Conservation (phyloP, 352 stramenopile species). For the Blastocystis sp. region DNA sequence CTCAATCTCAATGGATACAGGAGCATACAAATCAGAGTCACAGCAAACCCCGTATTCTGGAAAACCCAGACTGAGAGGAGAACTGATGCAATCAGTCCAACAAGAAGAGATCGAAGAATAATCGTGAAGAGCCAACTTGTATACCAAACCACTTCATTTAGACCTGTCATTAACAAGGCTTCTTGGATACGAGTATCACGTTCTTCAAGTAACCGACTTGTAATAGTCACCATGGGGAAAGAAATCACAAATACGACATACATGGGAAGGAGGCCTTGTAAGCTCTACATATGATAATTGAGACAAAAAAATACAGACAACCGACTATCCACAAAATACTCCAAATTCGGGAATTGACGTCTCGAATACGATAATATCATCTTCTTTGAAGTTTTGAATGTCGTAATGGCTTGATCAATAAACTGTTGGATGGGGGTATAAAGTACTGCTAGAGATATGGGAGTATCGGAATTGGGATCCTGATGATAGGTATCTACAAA, state of each 20-base stretch:
- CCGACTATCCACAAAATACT: neutral
- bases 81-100: neutral
- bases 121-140: neutral
- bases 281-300: neutral
- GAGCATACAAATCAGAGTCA: constrained; percentile 27
- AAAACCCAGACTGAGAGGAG: constrained; percentile 1
- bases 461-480: neutral
- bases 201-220: constrained; percentile 40
- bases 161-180: constrained; percentile 48
- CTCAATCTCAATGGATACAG: neutral
- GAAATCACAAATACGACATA: constrained; percentile 31
- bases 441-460: neutral
- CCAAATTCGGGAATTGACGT: constrained; percentile 1
- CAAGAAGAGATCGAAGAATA: neutral
- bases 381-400: neutral
- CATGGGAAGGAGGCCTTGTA: neutral
- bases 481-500: constrained; percentile 9
- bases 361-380: neutral
- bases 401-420: neutral
- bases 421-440: neutral
- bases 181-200: constrained; percentile 43
- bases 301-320: neutral
- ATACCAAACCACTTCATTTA: constrained; percentile 57
- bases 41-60: neutral
- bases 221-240: constrained; percentile 28